A percentile compares a stretch with the other conserved stretches of the same genome.
phyloP scores from a whole-genome alignment of 139 green algal genomes.

The Chlamydomonas sp. region DNA sequence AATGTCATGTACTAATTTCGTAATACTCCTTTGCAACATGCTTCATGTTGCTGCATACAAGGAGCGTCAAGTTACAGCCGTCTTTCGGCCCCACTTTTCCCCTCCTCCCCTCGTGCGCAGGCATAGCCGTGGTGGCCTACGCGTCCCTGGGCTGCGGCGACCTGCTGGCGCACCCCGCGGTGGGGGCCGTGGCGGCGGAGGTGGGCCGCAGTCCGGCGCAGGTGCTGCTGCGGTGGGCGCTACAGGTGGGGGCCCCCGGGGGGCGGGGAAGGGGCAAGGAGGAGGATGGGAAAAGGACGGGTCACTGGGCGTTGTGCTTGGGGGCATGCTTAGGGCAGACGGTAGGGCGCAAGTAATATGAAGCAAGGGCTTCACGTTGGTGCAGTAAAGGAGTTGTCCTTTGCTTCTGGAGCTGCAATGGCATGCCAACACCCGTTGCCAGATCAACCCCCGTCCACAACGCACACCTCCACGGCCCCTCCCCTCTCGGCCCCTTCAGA shows the following conservation, averaged over 20 bases:
- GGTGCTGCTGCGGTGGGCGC: slow-evolving; percentile 81
- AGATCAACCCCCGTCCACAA: neutral
- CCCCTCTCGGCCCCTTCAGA: slow-evolving; percentile 22
- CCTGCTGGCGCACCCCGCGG: slow-evolving; percentile 54
- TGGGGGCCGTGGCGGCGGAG: slow-evolving; percentile 40
- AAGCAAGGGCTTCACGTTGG: too few relatives aligned
- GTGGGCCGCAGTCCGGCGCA: slow-evolving; percentile 56
- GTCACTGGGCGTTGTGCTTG: neutral
- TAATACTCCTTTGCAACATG: too few relatives aligned
- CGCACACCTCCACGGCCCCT: neutral
- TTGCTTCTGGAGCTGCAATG: too few relatives aligned
- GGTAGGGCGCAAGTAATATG: too few relatives aligned
- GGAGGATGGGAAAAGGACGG: neutral
- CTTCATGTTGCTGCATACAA: too few relatives aligned
- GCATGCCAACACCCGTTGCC: too few relatives aligned
- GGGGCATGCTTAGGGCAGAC: too few relatives aligned
- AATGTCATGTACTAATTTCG: too few relatives aligned
- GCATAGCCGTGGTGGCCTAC: slow-evolving; percentile 60
- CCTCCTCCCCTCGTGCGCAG: neutral
- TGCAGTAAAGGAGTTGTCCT: too few relatives aligned
- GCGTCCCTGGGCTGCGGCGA: slow-evolving; percentile 59
- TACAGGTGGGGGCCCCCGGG: slow-evolving; percentile 40
- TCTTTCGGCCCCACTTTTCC: too few relatives aligned
- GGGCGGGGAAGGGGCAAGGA: neutral
- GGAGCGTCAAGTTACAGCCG: too few relatives aligned